These are phyloP conservation scores for Astragalus glycyphyllos DNA, from an alignment of 306 rosid species.

Conservation along the genomic window DNA sequence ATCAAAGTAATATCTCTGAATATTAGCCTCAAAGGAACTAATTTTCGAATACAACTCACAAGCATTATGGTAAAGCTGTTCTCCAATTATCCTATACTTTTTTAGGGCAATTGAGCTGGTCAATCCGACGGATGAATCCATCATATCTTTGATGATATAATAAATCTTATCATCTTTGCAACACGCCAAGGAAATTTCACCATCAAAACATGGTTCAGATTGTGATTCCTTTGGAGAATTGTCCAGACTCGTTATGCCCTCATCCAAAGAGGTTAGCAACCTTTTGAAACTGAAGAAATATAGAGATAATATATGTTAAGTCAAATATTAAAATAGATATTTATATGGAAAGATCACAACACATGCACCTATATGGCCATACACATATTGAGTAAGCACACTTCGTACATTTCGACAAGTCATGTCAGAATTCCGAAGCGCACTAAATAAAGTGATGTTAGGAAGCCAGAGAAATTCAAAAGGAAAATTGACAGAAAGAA, in stretches of 20 bases:
- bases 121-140: conserved; percentile 62
- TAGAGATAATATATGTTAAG: conserved; percentile 45
- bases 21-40: conserved; percentile 67
- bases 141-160: conserved; percentile 61
- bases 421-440: conserved; percentile 10
- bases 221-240: conserved; percentile 46
- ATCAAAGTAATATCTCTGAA: conserved; percentile 76
- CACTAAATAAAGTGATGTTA: neutral
- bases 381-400: conserved; percentile 19
- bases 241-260: conserved; percentile 55
- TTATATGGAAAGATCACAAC: conserved; percentile 3
- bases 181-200: conserved; percentile 48
- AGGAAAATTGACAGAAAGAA: neutral
- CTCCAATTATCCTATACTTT: conserved; percentile 68
- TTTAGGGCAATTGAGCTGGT: conserved; percentile 60
- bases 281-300: conserved; percentile 71
- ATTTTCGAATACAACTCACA: conserved; percentile 60
- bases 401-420: conserved; percentile 25
- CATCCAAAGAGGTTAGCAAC: conserved; percentile 66
- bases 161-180: conserved; percentile 54
- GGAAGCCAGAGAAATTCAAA: neutral
- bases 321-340: conserved; percentile 7
- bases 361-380: neutral
- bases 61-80: conserved; percentile 67
- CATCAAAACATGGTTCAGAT: conserved; percentile 55